phyloP scores from a whole-genome alignment of 305 asterid genomes.

The Fraxinus baroniana region DNA sequence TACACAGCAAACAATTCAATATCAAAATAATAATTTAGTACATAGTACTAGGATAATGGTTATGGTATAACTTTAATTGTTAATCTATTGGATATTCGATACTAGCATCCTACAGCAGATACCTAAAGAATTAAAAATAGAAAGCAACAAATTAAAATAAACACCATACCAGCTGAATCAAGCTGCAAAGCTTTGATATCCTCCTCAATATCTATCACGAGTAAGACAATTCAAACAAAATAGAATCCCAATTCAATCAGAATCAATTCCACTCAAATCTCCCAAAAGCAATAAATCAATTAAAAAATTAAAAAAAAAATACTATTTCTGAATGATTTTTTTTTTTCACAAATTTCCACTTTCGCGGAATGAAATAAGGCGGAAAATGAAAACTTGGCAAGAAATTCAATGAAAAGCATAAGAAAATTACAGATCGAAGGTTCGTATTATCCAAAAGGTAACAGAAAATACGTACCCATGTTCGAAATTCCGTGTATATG shows the following conservation, averaged over 20 bases:
- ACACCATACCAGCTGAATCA: constrained; percentile 67
- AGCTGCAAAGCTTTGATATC: constrained; percentile 92
- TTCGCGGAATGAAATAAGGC: neutral
- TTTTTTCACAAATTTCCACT: neutral
- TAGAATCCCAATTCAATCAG: neutral
- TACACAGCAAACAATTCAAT: neutral
- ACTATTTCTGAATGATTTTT: neutral
- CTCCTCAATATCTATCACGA: constrained; percentile 64
- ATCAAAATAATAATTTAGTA: neutral
- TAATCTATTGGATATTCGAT: neutral
- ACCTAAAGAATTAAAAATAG: neutral
- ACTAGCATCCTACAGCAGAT: neutral
- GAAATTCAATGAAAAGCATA: neutral
- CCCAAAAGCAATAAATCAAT: neutral
- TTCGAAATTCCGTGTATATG: neutral
- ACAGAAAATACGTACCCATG: neutral
- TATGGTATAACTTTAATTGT: neutral
- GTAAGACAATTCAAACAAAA: constrained; percentile 11
- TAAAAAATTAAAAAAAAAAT: neutral
- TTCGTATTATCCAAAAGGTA: neutral
- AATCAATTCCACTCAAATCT: neutral
- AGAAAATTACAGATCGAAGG: neutral
- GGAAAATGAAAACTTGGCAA: neutral
- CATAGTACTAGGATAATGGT: neutral
- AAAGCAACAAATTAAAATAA: neutral